Evolutionary conservation across 306 rosid genomes (phyloP).

Genomic region (Carpinus viminea): DNA sequence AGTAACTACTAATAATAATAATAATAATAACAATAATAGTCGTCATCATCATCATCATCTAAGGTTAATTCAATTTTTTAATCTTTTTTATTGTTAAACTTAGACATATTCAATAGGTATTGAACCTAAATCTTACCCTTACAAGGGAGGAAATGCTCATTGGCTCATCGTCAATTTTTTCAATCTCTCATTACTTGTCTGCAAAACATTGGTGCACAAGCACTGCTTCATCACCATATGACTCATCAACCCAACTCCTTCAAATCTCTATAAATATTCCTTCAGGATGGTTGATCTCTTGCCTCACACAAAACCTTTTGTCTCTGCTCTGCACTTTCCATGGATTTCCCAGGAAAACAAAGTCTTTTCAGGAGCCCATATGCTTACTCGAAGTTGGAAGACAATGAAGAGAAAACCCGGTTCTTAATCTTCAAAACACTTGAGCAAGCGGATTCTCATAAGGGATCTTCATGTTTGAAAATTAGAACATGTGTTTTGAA

Average conservation of each 20-base stretch:
- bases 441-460: slow-evolving; percentile 49
- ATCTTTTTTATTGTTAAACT: neutral
- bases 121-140: too few species aligned
- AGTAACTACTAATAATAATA: neutral
- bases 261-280: slow-evolving; percentile 34
- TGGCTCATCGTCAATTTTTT: neutral
- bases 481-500: slow-evolving; percentile 61
- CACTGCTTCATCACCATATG: slow-evolving; percentile 50
- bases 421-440: slow-evolving; percentile 70
- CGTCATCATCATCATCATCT: too few species aligned
- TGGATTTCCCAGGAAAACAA: slow-evolving; percentile 29
- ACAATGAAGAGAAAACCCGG: slow-evolving; percentile 61
- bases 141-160: too few species aligned
- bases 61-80: too few species aligned
- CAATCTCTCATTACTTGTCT: slow-evolving; percentile 39
- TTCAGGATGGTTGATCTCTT: slow-evolving; percentile 13
- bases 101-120: neutral
- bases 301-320: neutral
- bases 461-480: slow-evolving; percentile 43
- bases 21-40: too few species aligned
- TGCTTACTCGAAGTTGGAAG: slow-evolving; percentile 66
- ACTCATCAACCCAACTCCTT: slow-evolving; percentile 37
- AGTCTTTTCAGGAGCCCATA: slow-evolving; percentile 25
- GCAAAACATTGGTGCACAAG: slow-evolving; percentile 53
- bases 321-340: neutral